Percentiles rank a stretch among this genome's conserved stretches.
phyloP scores from a whole-genome alignment of 2,329 filamentous ascomycete species.

The Rugonectria rugulosa region DNA sequence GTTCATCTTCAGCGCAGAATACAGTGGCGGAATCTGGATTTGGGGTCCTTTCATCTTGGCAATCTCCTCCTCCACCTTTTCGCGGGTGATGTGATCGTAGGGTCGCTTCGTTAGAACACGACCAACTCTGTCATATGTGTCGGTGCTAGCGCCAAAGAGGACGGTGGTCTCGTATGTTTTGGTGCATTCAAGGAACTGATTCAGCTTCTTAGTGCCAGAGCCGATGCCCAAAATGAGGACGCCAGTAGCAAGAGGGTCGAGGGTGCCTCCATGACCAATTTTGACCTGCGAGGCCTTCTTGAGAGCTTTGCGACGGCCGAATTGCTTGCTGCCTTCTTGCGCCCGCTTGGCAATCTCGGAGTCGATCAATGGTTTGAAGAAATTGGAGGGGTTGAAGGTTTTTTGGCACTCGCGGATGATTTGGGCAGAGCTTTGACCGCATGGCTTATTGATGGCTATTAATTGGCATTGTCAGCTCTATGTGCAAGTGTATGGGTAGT shows the following conservation, averaged over 20 bases:
- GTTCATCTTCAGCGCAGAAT: constrained; percentile 90
- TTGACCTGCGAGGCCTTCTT: constrained; percentile 78
- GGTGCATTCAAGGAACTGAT: constrained; percentile 82
- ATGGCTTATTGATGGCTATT: constrained; percentile 90
- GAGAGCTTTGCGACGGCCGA: constrained; percentile 63
- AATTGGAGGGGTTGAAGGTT: constrained; percentile 79
- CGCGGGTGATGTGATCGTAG: constrained; percentile 83
- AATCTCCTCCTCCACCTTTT: constrained; percentile 79
- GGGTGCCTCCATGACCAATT: constrained; percentile 93
- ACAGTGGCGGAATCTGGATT: constrained; percentile 90
- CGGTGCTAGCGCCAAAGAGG: constrained; percentile 89
- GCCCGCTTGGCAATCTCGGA: constrained; percentile 64
- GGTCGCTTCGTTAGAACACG: constrained; percentile 79
- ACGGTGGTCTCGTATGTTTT: constrained; percentile 93
- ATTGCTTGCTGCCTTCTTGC: constrained; percentile 65
- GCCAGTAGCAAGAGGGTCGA: constrained; percentile 93
- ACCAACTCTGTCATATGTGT: constrained; percentile 88
- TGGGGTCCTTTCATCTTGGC: constrained; percentile 80
- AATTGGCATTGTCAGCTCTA: constrained; percentile 13
- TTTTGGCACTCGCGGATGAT: constrained; percentile 87
- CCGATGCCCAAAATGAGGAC: constrained; percentile 91
- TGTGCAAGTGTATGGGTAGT: background rate
- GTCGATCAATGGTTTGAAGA: constrained; percentile 81
- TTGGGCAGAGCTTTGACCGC: constrained; percentile 86
- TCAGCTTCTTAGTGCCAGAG: constrained; percentile 83